Conservation (phyloP, 441 rosid species). For the Populus hybrid region DNA sequence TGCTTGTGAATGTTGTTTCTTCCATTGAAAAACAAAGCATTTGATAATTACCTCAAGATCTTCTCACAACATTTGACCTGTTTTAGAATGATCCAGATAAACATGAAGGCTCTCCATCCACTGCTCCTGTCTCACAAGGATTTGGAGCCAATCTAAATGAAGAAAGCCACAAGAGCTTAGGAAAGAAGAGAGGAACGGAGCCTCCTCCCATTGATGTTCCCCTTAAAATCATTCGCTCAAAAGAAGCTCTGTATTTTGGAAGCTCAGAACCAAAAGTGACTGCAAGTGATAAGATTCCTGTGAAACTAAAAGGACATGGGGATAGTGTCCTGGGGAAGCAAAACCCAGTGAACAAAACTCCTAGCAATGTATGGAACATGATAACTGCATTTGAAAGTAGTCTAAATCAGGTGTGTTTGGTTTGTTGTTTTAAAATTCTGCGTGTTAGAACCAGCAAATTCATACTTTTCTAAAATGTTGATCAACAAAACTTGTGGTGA, state of each 20-base stretch:
- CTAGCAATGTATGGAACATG: constrained; percentile 72
- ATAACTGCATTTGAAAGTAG: constrained; percentile 69
- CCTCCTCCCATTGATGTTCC: constrained; percentile 25
- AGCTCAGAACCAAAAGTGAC: constrained; percentile 17
- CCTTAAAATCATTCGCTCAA: constrained; percentile 10
- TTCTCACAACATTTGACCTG: constrained; percentile 35
- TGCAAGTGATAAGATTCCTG: constrained; percentile 15
- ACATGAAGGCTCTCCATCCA: constrained; percentile 26
- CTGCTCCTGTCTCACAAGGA: constrained; percentile 12
- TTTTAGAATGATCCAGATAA: constrained; percentile 46
- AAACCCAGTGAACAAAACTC: constrained; percentile 34
- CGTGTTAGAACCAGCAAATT: not conserved
- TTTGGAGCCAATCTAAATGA: constrained; percentile 17
- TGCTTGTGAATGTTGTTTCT: constrained; percentile 16
- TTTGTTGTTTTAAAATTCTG: not conserved
- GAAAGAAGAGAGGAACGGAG: constrained; percentile 18
- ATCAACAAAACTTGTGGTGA: constrained; percentile 18
- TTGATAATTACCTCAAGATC: constrained; percentile 6
- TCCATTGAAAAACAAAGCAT: not conserved
- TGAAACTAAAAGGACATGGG: constrained; percentile 17
- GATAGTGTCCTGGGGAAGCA: constrained; percentile 28
- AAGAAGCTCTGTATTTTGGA: constrained; percentile 19
- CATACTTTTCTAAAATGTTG: constrained; percentile 6
- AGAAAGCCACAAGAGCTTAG: constrained; percentile 7
- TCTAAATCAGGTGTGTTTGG: constrained; percentile 52